A percentile compares a stretch with the other conserved stretches of the same genome.
Evolutionary conservation across 441 rosid species (phyloP).

Genomic region (Mallotus repandus): DNA sequence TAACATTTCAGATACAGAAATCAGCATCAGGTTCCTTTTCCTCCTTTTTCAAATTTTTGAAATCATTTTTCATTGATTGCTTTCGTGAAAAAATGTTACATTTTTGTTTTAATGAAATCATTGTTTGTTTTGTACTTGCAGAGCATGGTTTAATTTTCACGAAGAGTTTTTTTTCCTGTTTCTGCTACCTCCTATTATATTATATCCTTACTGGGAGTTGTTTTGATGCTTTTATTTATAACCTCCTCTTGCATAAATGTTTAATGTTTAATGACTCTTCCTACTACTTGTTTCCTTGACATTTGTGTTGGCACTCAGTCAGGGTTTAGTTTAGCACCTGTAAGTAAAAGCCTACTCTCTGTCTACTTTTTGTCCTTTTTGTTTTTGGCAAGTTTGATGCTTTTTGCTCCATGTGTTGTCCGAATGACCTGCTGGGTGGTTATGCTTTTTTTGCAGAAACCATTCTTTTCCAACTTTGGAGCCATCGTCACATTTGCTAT

Average conservation of each 20-base stretch:
- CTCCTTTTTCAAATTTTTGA: neutral
- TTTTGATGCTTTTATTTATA: constrained; percentile 2
- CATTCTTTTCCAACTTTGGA: constrained; percentile 95
- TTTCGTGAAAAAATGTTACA: neutral
- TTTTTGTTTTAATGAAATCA: neutral
- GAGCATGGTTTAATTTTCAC: constrained; percentile 98
- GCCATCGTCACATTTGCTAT: constrained; percentile 94
- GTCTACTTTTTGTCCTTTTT: neutral
- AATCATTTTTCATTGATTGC: neutral
- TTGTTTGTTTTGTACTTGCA: constrained; percentile 25
- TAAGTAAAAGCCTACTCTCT: constrained; percentile 38
- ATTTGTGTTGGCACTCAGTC: constrained; percentile 61
- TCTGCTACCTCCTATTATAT: constrained; percentile 92
- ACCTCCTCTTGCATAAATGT: neutral
- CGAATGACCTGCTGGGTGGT: neutral
- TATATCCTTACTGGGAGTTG: constrained; percentile 60
- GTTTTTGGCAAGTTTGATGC: neutral
- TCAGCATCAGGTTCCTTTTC: constrained; percentile 69
- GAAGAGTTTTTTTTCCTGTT: constrained; percentile 97
- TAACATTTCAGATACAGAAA: constrained; percentile 85
- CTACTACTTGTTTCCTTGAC: constrained; percentile 55
- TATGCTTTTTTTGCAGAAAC: constrained; percentile 61
- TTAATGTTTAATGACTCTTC: constrained; percentile 4
- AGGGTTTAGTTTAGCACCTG: constrained; percentile 90
- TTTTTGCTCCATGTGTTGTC: neutral